phyloP scores from a whole-genome alignment of 306 rosid species.

The Dalbergia cochinchinensis region DNA sequence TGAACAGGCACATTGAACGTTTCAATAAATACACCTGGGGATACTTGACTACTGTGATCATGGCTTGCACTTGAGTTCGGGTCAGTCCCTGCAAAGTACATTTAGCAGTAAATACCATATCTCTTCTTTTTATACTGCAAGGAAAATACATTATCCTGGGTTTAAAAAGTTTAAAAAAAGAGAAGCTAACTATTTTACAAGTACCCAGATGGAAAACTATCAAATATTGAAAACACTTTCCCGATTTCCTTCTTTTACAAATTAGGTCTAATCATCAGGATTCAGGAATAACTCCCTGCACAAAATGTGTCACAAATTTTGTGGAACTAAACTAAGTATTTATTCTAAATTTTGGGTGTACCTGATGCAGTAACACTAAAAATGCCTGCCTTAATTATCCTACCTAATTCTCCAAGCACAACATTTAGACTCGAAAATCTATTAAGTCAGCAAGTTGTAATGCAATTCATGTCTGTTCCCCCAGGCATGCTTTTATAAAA shows the following conservation, averaged over 20 bases:
- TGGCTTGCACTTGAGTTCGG: slow-evolving; percentile 80
- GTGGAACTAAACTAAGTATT: background rate
- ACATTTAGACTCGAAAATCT: slow-evolving; percentile 17
- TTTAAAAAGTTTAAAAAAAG: background rate
- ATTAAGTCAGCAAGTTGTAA: slow-evolving; percentile 9
- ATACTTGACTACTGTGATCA: slow-evolving; percentile 68
- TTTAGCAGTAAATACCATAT: slow-evolving; percentile 43
- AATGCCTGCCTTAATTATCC: slow-evolving; percentile 7
- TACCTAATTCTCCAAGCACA: slow-evolving; percentile 26
- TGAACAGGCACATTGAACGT: slow-evolving; percentile 86
- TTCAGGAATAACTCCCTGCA: slow-evolving; percentile 11
- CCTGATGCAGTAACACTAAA: slow-evolving; percentile 23
- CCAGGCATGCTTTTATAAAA: slow-evolving; percentile 3
- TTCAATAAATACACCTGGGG: slow-evolving; percentile 93
- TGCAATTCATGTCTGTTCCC: slow-evolving; percentile 5
- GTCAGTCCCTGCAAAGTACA: slow-evolving; percentile 67
- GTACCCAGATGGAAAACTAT: background rate
- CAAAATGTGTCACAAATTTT: slow-evolving; percentile 9
- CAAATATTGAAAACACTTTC: slow-evolving; percentile 11
- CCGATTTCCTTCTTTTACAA: background rate
- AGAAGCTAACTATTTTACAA: background rate
- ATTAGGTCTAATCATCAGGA: background rate
- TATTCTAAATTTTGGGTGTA: slow-evolving; percentile 33
- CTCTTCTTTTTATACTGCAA: background rate
- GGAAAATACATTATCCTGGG: slow-evolving; percentile 7